Percentiles rank a stretch among this genome's conserved stretches.
Evolutionary conservation across 1,139 yeast genomes (phyloP).

Genomic region (Hanseniaspora sp.): DNA sequence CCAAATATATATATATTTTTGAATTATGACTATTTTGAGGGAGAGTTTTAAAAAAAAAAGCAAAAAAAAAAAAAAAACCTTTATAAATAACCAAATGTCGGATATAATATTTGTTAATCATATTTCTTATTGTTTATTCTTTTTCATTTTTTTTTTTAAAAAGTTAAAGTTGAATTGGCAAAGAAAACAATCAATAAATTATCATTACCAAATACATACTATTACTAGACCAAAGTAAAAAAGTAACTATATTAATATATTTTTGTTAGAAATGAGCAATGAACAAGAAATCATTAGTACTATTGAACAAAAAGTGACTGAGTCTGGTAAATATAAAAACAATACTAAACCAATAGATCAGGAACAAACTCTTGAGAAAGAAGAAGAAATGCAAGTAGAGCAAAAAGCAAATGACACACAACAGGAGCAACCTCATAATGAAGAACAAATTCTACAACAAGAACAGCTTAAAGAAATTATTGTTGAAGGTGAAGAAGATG

Average conservation of each 20-base stretch:
- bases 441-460: conserved; percentile 19
- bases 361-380: neutral
- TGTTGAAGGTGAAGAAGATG: conserved; percentile 38
- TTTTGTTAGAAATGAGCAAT: neutral
- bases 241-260: neutral
- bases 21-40: too few species aligned
- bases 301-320: neutral
- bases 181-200: too few species aligned
- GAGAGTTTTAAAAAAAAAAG: too few species aligned
- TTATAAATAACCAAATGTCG: neutral
- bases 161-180: too few species aligned
- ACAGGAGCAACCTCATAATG: too few species aligned
- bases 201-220: too few species aligned
- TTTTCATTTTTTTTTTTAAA: neutral
- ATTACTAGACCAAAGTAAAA: too few species aligned
- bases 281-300: neutral
- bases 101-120: neutral
- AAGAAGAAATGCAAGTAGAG: neutral
- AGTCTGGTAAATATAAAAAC: neutral
- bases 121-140: neutral
- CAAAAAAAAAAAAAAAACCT: too few species aligned
- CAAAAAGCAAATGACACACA: conserved; percentile 17
- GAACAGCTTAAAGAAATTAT: conserved; percentile 32
- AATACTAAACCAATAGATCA: neutral
- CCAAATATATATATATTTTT: too few species aligned